phyloP scores from a whole-genome alignment of 768 basidiomycete species.

The Boletus speciosus region DNA sequence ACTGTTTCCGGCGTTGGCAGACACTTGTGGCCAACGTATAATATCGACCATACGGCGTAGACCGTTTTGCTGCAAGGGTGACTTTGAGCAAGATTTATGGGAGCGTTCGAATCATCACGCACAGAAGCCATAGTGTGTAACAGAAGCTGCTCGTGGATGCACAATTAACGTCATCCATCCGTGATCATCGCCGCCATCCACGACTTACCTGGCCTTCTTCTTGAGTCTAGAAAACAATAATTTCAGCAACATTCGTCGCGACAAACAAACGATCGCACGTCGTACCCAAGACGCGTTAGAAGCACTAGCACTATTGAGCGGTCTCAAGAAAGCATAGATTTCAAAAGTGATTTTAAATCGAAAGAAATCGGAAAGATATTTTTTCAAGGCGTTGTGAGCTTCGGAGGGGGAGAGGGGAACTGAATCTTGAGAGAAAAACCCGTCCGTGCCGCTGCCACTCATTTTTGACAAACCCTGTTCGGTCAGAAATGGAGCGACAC shows the following conservation, averaged over 20 bases:
- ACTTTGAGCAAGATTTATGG: neutral
- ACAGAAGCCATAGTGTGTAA: conserved; percentile 39
- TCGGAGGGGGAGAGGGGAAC: conserved; percentile 38
- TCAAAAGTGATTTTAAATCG: conserved; percentile 40
- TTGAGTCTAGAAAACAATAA: conserved; percentile 31
- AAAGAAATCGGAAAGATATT: conserved; percentile 42
- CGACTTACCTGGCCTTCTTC: conserved; percentile 50
- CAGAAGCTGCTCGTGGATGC: conserved; percentile 33
- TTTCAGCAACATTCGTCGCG: neutral
- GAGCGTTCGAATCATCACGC: neutral
- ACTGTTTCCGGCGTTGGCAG: conserved; percentile 34
- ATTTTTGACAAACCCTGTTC: conserved; percentile 44
- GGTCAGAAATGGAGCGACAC: conserved; percentile 44
- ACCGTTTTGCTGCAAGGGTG: conserved; percentile 42
- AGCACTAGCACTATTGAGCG: conserved; percentile 37
- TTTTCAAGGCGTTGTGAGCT: conserved; percentile 43
- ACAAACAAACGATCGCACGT: neutral
- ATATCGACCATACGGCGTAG: conserved; percentile 49
- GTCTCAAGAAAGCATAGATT: conserved; percentile 43
- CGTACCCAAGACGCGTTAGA: conserved; percentile 43
- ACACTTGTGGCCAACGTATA: conserved; percentile 44
- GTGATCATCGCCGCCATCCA: conserved; percentile 2
- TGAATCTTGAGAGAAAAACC: conserved; percentile 37
- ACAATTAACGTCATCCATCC: neutral
- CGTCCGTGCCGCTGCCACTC: conserved; percentile 40